phyloP scores from a whole-genome alignment of 2,329 filamentous ascomycete species.

The Sporothrix brasiliensis region DNA sequence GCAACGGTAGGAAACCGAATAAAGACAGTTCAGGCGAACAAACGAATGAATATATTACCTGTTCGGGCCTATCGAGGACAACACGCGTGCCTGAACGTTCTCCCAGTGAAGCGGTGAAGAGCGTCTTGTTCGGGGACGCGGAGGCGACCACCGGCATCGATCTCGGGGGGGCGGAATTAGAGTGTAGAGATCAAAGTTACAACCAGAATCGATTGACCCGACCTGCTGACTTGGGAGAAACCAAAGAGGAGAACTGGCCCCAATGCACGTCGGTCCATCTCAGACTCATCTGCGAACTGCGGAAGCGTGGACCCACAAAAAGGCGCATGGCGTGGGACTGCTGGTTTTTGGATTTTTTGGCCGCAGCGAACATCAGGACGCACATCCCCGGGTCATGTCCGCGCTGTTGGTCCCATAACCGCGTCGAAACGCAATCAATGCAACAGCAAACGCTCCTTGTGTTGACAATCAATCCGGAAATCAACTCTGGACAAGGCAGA shows the following conservation, averaged over 20 bases:
- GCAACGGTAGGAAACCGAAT: neutral
- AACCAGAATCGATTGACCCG: no score
- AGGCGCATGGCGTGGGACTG: neutral
- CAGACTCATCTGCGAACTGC: neutral
- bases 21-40: neutral
- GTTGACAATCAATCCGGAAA: neutral
- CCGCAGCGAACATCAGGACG: neutral
- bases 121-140: neutral
- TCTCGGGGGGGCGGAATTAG: slow-evolving; percentile 2
- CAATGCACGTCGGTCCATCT: neutral
- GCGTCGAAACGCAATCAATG: neutral
- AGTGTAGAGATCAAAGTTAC: no score
- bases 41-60: no score
- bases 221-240: neutral
- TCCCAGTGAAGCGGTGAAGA: neutral
- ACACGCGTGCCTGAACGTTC: neutral
- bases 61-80: neutral
- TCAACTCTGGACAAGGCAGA: no score
- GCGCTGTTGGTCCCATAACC: slow-evolving; percentile 10
- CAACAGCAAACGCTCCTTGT: neutral
- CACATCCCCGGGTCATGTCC: neutral
- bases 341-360: no score
- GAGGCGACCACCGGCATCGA: neutral
- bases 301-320: slow-evolving; percentile 24
- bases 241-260: neutral